Conservation (phyloP, 768 basidiomycete species). For the Tephrocybe sp. region DNA sequence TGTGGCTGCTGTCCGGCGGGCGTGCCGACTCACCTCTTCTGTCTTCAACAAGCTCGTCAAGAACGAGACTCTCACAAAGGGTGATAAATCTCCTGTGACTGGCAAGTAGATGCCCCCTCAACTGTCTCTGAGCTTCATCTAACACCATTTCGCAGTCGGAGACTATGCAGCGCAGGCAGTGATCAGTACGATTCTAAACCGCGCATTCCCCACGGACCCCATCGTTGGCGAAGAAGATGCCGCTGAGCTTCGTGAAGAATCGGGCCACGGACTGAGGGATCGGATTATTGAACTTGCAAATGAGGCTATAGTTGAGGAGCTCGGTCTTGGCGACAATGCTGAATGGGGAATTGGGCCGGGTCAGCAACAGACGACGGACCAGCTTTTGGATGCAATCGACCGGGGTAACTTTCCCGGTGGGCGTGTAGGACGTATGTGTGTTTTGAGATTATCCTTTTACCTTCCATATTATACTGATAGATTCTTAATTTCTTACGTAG, state of each 20-base stretch:
- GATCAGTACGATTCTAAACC: constrained; percentile 75
- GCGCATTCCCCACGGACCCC: constrained; percentile 79
- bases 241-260: constrained; percentile 61
- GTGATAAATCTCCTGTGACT: constrained; percentile 91
- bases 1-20: constrained; percentile 82
- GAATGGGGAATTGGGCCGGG: constrained; percentile 76
- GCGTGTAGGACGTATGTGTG: constrained; percentile 61
- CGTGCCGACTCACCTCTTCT: constrained; percentile 78
- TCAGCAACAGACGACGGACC: constrained; percentile 45
- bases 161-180: constrained; percentile 95
- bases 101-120: constrained; percentile 40
- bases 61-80: constrained; percentile 85
- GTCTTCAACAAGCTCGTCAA: constrained; percentile 87
- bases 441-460: background rate
- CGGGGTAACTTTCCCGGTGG: constrained; percentile 78
- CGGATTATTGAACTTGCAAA: constrained; percentile 84
- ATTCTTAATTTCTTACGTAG: constrained; percentile 30
- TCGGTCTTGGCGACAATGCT: constrained; percentile 54
- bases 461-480: background rate
- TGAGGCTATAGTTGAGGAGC: constrained; percentile 62
- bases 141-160: constrained; percentile 58
- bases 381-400: constrained; percentile 87
- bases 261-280: constrained; percentile 44
- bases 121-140: background rate
- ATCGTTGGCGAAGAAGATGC: constrained; percentile 98